A percentile compares a stretch with the other conserved stretches of the same genome.
phyloP scores from a whole-genome alignment of 164 flowering plant genomes.

The Piper longum region DNA sequence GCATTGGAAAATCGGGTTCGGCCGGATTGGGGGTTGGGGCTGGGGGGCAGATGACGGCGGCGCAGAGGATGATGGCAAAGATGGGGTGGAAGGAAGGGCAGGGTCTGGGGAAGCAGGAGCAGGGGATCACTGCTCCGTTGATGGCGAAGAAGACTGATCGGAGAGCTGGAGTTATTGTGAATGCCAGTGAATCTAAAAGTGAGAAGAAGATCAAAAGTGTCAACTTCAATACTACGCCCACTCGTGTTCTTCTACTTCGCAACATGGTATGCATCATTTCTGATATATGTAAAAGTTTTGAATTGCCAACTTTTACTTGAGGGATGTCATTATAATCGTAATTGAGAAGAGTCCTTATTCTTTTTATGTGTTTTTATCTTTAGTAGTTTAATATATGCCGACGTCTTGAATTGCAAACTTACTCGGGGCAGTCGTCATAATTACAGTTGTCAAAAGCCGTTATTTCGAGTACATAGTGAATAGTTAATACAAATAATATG shows the following conservation, averaged over 20 bases:
- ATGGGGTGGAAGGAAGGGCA: constrained; percentile 99
- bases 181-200: constrained; percentile 68
- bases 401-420: no score
- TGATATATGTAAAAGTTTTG: not conserved
- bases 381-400: no score
- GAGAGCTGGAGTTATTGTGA: constrained; percentile 95
- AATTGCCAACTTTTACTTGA: not conserved
- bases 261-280: constrained; percentile 60
- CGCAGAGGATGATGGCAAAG: constrained; percentile 99
- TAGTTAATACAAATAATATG: no score
- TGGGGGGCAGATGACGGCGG: constrained; percentile 98
- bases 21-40: constrained; percentile 91
- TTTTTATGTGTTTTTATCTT: no score
- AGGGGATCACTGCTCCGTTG: constrained; percentile 93
- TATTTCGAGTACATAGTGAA: no score
- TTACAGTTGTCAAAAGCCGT: no score
- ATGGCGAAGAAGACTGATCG: constrained; percentile 96
- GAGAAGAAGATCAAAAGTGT: constrained; percentile 88
- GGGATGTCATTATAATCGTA: not conserved
- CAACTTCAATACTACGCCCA: constrained; percentile 67
- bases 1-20: constrained; percentile 75
- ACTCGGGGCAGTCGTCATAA: no score
- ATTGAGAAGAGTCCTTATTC: no score
- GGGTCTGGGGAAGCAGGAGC: constrained; percentile 98
- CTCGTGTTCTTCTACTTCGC: constrained; percentile 79